Evolutionary conservation across 495 filamentous ascomycete species (phyloP).

Genomic region (Alectoria sarmentosa): DNA sequence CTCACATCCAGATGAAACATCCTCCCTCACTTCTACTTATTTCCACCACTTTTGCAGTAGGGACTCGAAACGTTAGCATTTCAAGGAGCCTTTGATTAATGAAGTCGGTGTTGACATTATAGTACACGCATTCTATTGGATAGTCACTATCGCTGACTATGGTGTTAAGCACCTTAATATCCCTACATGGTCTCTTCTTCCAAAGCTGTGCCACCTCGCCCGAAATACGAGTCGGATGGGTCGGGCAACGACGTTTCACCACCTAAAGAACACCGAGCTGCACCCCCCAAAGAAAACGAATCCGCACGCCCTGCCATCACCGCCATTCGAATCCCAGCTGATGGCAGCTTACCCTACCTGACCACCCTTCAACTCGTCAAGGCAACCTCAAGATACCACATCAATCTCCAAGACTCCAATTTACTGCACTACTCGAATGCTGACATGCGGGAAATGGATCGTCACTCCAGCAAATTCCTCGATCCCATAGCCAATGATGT

Average conservation of each 20-base stretch:
- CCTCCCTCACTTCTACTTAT: neutral
- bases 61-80: neutral
- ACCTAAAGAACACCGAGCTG: neutral
- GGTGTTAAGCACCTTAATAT: neutral
- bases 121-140: neutral
- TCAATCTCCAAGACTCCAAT: slow-evolving; percentile 6
- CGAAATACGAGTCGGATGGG: neutral
- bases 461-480: neutral
- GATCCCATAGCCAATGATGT: neutral
- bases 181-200: neutral
- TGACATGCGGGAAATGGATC: neutral
- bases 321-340: slow-evolving; percentile 12
- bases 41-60: neutral
- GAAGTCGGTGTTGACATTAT: neutral
- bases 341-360: neutral
- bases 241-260: neutral
- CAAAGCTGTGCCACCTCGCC: neutral
- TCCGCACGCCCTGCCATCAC: neutral
- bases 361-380: neutral
- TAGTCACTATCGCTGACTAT: neutral
- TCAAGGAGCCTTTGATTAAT: neutral
- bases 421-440: neutral
- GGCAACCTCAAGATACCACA: neutral
- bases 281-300: neutral
- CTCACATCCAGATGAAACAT: neutral